Base-by-base conservation (phyloP, 345 rosid species). In the Litchi chinensis region DNA sequence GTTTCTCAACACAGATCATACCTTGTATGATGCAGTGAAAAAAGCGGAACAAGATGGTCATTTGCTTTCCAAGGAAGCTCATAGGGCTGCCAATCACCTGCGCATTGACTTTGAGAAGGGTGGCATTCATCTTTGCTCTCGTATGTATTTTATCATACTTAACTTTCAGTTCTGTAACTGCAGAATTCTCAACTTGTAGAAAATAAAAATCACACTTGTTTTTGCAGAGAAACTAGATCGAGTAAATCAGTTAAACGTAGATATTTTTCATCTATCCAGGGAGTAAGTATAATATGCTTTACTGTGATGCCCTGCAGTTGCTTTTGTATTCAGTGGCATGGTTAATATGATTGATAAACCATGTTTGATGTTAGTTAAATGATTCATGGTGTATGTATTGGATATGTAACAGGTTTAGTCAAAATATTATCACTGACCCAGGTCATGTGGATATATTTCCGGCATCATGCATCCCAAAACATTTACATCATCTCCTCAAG, bases 371-470 rank as follows among this genome's bases (percentile, higher is more conserved):
- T 56, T 78, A 21, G 63, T 83, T 60, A 68, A 39, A 26, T 70
- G 28, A 74, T 77, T 41, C 79, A 67, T 68, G 65, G 71, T 79
- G 24, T 69, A 40, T 18, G 39, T 67, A 28, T 28, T 64, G 41
- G 63, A 46, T 60, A 44, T 54, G 85, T 56, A 64, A 86, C 90
- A 90, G 99, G 87, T 96, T 90, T 78, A 83, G 91, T 70, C 89
- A 92, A 85, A 96, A 96, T 78, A 91, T 96, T 77, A 85, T 83
- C 41, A 52, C 16, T 71, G 97, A 91, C 83, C 93, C 96, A 40
- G 98, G 99, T 73, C 89, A 88, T 80, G 91, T 96, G 77, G 97
- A 96, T 84, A 83, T 94, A 75, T 93, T 87, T 85, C 98, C 98
- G 46, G 90, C 80, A 72, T 85, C 95, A 64, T 85, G 87, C 62